Evolutionary conservation across 2,329 filamentous ascomycete genomes (phyloP).

Genomic region (Fusarium poae): DNA sequence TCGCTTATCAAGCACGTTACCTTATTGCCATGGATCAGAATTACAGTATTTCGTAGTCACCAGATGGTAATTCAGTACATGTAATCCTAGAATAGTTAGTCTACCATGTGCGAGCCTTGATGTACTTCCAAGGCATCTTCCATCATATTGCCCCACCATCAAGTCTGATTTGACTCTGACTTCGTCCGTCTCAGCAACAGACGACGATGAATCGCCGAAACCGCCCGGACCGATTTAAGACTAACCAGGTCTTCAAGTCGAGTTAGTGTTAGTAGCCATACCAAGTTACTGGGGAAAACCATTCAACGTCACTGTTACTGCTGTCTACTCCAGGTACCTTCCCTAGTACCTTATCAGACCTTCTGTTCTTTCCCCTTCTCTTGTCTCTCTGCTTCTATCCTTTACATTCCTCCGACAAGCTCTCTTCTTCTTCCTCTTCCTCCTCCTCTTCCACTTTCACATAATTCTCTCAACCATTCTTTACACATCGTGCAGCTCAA

Average conservation of each 20-base stretch:
- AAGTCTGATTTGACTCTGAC: slow-evolving; percentile 15
- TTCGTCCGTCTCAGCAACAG: slow-evolving; percentile 29
- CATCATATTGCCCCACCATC: slow-evolving; percentile 34
- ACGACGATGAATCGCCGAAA: slow-evolving; percentile 48
- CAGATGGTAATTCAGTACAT: neutral
- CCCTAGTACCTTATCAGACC: slow-evolving; percentile 23
- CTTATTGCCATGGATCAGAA: slow-evolving; percentile 10
- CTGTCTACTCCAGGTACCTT: neutral
- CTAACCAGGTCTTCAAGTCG: slow-evolving; percentile 14
- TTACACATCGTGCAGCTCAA: slow-evolving; percentile 16
- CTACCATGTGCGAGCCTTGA: slow-evolving; percentile 40
- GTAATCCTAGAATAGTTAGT: slow-evolving; percentile 18
- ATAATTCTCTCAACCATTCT: slow-evolving; percentile 3
- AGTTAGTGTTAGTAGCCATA: neutral
- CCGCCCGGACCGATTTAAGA: slow-evolving; percentile 45
- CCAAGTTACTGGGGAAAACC: slow-evolving; percentile 39
- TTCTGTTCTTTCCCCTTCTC: slow-evolving; percentile 10
- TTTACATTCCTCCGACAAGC: slow-evolving; percentile 26
- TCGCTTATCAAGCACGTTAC: too few species aligned
- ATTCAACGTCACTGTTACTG: slow-evolving; percentile 46
- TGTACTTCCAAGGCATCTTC: slow-evolving; percentile 36
- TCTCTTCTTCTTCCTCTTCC: slow-evolving; percentile 7
- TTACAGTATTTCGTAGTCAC: neutral
- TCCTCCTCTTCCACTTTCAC: neutral
- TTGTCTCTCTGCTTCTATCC: slow-evolving; percentile 4